Conservation (phyloP, 164 flowering plant genomes). For the Aristolochia fimbriata region DNA sequence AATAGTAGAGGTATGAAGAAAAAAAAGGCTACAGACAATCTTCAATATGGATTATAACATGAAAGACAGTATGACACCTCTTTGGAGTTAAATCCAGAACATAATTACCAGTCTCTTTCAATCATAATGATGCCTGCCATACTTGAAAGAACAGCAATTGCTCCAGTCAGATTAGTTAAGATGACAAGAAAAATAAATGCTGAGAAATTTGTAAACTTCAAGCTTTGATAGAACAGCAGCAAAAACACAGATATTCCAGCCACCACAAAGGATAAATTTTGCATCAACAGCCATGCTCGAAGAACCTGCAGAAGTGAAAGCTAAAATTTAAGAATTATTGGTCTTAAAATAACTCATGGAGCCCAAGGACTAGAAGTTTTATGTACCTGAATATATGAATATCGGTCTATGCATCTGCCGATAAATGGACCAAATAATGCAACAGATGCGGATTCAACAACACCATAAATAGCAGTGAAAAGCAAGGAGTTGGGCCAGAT, state of each 20-base stretch:
- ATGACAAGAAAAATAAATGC: conserved; percentile 41
- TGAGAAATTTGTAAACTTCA: conserved; percentile 27
- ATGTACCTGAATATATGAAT: conserved; percentile 57
- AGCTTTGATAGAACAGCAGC: conserved; percentile 28
- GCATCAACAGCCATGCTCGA: conserved; percentile 59
- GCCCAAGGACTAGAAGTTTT: background rate
- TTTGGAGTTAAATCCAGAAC: too few relatives aligned
- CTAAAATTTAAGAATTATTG: background rate
- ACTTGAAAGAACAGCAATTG: conserved; percentile 69
- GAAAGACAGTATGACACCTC: too few relatives aligned
- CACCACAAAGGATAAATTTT: conserved; percentile 59
- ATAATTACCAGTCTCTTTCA: conserved; percentile 78
- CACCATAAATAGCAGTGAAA: conserved; percentile 73
- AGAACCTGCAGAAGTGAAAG: conserved; percentile 43
- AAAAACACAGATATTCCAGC: conserved; percentile 65
- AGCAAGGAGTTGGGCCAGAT: conserved; percentile 79
- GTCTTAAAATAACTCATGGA: background rate
- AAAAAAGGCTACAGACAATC: too few relatives aligned
- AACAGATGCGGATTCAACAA: conserved; percentile 62
- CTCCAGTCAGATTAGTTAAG: conserved; percentile 66
- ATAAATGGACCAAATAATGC: conserved; percentile 67
- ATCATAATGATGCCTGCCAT: conserved; percentile 84
- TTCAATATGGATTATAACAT: too few relatives aligned
- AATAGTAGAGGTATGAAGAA: too few relatives aligned
- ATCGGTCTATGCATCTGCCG: conserved; percentile 56